Evolutionary conservation across 2,329 filamentous ascomycete species (phyloP), one percentile per base, ranked within the genome.

Genomic region (Huntiella bhutanensis): DNA sequence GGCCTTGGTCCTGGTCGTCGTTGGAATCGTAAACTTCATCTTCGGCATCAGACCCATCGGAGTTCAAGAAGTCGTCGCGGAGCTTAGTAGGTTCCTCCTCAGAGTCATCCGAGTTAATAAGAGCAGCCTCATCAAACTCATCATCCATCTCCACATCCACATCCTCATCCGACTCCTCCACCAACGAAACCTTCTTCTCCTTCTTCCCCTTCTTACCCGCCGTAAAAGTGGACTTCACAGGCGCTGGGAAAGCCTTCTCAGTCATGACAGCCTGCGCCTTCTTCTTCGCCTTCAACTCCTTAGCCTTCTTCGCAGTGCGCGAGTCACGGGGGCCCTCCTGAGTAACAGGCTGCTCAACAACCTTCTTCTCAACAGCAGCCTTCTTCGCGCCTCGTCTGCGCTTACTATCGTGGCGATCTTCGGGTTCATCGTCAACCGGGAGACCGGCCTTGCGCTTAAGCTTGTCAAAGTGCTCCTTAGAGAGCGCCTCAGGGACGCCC

Each of bases 361-460:
- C 41, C 12, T 34, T 57, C 45, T 61, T 61, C 8, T 52, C 53
- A 49, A 62, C 62, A 33, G 57, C 56, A n/a, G 55, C 55, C 5
- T 51, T 49, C 51, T 49, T 59, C 60, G 57, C 55, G 60, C 54
- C 57, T 57, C 42, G 60, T 62, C 52, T 58, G 47, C 64, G 62
- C 64, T 68, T 80, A 70, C 87, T 88, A 63, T 79, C 75, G 55
- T 69, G 66, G 51, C 71, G 61, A 53, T 67, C 66, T 16, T 43
- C 41, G 52, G 66, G 60, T 47, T 70, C 65, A 45, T 70, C 66
- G 56, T 75, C 67, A 53, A 77, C 78, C 36, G 76, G 75, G 55
- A 82, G 69, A 51, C 73, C 76, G 50, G 76, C 76, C 69, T 96
- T 96, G 60, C 87, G 76, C 73, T 96, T 95, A 51, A 80, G 62